Conservation (phyloP, 139 green algal species). For the Tetradesmus obliquus region DNA sequence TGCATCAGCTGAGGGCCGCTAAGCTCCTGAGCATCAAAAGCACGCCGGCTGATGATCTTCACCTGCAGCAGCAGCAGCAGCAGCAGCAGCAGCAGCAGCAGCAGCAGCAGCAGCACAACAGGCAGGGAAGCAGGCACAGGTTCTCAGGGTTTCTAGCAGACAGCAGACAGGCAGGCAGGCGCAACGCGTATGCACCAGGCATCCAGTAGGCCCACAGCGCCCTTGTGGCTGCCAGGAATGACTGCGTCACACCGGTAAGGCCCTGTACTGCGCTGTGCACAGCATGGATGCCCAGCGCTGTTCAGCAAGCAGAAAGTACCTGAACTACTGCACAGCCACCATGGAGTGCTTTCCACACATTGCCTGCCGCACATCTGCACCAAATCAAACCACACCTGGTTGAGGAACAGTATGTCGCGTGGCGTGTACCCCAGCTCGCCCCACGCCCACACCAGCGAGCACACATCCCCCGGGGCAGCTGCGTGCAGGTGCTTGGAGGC, state of each 20-base stretch:
- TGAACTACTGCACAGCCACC: too few relatives aligned
- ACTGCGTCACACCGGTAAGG: too few relatives aligned
- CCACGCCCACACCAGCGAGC: slow-evolving; percentile 37
- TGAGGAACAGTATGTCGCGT: slow-evolving; percentile 34
- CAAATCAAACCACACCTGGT: background rate
- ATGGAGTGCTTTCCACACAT: too few relatives aligned
- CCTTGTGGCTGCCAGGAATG: too few relatives aligned
- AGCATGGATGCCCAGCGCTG: too few relatives aligned
- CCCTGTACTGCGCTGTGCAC: too few relatives aligned
- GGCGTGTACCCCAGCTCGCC: slow-evolving; percentile 42
- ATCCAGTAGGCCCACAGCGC: too few relatives aligned
- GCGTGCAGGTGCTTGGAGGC: slow-evolving; percentile 43
- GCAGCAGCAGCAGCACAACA: background rate
- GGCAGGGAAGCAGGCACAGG: background rate
- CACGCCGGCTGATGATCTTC: slow-evolving; percentile 11
- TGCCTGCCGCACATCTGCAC: too few relatives aligned
- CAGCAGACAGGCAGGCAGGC: background rate
- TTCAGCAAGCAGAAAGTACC: too few relatives aligned
- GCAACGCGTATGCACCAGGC: too few relatives aligned
- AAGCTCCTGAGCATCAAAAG: background rate
- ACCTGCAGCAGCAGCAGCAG: background rate
- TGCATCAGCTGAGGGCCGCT: slow-evolving; percentile 19
- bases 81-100: background rate
- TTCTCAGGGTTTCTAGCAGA: background rate
- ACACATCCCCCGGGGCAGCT: background rate